phyloP scores from a whole-genome alignment of 169 alveolate species.

The Perkinsus marinus region DNA sequence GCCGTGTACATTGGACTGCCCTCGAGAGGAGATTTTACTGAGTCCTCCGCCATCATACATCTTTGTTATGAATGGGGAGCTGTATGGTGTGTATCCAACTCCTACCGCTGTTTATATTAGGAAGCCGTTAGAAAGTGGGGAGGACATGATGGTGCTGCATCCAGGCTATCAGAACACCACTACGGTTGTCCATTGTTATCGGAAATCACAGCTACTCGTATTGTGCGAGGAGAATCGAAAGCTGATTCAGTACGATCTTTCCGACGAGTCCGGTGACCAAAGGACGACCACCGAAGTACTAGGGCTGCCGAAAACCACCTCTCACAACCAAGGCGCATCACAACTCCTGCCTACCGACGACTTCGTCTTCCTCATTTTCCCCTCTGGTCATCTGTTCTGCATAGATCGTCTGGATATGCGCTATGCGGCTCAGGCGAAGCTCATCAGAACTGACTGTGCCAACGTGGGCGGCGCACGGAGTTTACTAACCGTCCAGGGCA shows the following conservation, averaged over 20 bases:
- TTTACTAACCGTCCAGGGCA: neutral
- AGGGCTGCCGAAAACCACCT: neutral
- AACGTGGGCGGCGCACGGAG: neutral
- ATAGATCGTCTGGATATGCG: neutral
- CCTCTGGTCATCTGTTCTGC: neutral
- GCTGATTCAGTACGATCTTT: neutral
- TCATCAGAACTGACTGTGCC: neutral
- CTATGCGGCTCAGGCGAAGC: neutral
- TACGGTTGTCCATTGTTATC: neutral
- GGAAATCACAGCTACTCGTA: neutral
- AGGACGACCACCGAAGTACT: neutral
- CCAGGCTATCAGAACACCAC: neutral
- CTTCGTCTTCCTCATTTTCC: neutral
- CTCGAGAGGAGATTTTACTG: neutral
- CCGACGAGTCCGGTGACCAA: neutral
- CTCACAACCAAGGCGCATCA: neutral
- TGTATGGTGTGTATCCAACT: neutral
- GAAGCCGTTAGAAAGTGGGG: neutral
- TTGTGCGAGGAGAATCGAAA: neutral
- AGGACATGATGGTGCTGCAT: neutral
- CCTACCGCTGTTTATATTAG: neutral
- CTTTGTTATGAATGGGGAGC: neutral
- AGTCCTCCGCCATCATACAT: neutral
- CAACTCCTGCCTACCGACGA: neutral
- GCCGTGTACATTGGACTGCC: neutral